phyloP scores from a whole-genome alignment of 1,139 yeast species.

The Lizanozyma gosingica region DNA sequence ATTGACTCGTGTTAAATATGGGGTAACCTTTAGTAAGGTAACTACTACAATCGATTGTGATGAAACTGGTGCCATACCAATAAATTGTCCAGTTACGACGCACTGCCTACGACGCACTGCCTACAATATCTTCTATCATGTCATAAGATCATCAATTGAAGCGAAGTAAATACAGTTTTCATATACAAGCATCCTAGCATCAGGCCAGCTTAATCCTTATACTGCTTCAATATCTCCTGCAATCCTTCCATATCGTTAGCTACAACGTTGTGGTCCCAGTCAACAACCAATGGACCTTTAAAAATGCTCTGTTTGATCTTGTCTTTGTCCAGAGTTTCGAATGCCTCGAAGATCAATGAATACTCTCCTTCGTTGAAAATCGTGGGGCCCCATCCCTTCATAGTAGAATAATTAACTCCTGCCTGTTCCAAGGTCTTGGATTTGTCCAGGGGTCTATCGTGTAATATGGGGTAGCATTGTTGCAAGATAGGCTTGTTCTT shows the following conservation, averaged over 20 bases:
- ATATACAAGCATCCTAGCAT: not conserved
- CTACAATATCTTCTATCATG: too few species aligned
- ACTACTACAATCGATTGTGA: too few species aligned
- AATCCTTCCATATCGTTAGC: conserved; percentile 33
- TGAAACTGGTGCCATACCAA: too few species aligned
- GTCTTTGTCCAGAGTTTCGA: conserved; percentile 19
- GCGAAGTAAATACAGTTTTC: not conserved
- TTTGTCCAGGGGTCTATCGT: conserved; percentile 12
- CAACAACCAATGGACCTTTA: conserved; percentile 36
- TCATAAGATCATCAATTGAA: too few species aligned
- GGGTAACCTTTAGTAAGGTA: too few species aligned
- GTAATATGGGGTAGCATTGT: conserved; percentile 31
- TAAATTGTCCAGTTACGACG: too few species aligned
- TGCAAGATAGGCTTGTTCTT: conserved; percentile 20
- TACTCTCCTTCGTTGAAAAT: conserved; percentile 34
- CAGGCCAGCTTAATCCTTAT: conserved; percentile 8
- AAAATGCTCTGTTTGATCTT: conserved; percentile 21
- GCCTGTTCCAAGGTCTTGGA: not conserved
- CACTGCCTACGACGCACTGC: too few species aligned
- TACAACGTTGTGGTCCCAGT: conserved; percentile 39
- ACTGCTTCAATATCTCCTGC: conserved; percentile 22
- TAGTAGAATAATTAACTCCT: conserved; percentile 1
- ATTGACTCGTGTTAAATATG: too few species aligned
- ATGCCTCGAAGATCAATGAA: conserved; percentile 31
- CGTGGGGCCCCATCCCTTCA: conserved; percentile 17